Conservation (phyloP, 257 asterid species). For the Solanum piurae region DNA sequence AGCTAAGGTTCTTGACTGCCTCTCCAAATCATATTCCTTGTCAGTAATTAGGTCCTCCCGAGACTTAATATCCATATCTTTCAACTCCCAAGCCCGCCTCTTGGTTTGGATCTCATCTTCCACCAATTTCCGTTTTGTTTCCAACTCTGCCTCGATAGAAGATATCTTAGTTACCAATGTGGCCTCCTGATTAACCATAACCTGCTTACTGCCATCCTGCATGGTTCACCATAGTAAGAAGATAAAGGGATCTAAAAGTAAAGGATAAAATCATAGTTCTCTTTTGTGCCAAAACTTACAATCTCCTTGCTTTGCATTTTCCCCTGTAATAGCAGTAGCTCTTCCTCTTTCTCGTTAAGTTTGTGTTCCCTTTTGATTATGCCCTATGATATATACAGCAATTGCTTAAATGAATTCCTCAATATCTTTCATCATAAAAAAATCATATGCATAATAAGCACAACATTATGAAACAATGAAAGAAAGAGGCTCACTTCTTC, state of each 20-base stretch:
- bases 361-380: constrained; percentile 43
- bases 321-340: constrained; percentile 47
- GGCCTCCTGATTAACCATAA: constrained; percentile 46
- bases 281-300: constrained; percentile 35
- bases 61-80: constrained; percentile 72
- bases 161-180: constrained; percentile 39
- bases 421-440: neutral
- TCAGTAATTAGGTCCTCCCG: constrained; percentile 61
- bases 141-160: constrained; percentile 57
- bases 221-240: constrained; percentile 14
- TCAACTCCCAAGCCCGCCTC: constrained; percentile 82
- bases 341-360: constrained; percentile 71
- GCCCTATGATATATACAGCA: constrained; percentile 30
- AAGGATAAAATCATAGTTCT: neutral
- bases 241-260: neutral
- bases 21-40: constrained; percentile 60
- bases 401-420: neutral
- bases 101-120: constrained; percentile 65
- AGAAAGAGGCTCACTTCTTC: constrained; percentile 54
- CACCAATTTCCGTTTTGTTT: constrained; percentile 43
- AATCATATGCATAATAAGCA: constrained; percentile 6
- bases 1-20: constrained; percentile 30
- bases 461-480: neutral
- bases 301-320: constrained; percentile 56
- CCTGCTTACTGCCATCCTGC: constrained; percentile 55